phyloP scores from a whole-genome alignment of 192 early-diverging fungal genomes.

The Allomyces macrogynus region DNA sequence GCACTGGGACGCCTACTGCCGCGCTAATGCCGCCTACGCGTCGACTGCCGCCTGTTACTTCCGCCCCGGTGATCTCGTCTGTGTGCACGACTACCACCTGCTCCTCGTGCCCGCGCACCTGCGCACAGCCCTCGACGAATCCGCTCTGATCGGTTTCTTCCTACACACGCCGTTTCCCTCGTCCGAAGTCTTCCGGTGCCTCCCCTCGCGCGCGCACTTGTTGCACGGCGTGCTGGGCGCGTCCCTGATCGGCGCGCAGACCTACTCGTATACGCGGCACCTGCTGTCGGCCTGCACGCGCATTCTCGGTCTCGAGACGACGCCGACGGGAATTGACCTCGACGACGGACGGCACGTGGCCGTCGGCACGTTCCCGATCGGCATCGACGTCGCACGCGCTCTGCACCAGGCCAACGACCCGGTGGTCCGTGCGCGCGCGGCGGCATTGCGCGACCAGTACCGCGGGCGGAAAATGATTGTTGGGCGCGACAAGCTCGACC shows the following conservation, averaged over 20 bases:
- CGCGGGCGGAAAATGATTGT: constrained; percentile 79
- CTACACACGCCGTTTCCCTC: constrained; percentile 15
- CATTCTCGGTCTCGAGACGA: constrained; percentile 74
- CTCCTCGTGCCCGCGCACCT: constrained; percentile 22
- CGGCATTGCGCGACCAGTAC: constrained; percentile 60
- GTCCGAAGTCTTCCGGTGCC: constrained; percentile 36
- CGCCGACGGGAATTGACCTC: constrained; percentile 72
- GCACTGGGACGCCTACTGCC: background rate
- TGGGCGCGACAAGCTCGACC: constrained; percentile 84
- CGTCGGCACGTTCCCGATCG: constrained; percentile 87
- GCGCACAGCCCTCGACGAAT: constrained; percentile 4
- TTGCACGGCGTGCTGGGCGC: constrained; percentile 72
- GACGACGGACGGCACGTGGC: constrained; percentile 43
- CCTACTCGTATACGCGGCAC: constrained; percentile 83
- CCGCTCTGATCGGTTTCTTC: too few relatives aligned
- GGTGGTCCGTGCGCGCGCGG: constrained; percentile 55
- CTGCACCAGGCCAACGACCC: constrained; percentile 26
- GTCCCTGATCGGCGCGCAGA: constrained; percentile 88
- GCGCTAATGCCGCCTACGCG: background rate
- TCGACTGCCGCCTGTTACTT: background rate
- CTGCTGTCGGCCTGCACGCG: constrained; percentile 84
- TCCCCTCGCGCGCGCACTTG: constrained; percentile 57
- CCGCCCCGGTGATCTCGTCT: too few relatives aligned
- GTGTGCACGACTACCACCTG: constrained; percentile 37
- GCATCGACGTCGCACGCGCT: constrained; percentile 72